Conservation (phyloP, 768 basidiomycete genomes). For the Phaeotremella fagi region DNA sequence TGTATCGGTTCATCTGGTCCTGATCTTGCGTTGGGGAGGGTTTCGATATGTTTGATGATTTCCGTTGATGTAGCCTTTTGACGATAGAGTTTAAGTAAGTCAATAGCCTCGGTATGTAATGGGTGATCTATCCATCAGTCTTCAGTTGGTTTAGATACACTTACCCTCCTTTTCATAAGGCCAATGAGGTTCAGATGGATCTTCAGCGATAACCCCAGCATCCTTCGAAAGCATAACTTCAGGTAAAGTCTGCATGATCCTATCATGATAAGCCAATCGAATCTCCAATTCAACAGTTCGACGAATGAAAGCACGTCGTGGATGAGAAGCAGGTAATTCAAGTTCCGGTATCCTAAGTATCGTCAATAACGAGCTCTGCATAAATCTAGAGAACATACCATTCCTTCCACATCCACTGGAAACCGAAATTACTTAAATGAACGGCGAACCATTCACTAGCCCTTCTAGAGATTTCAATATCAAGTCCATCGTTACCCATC, state of each 20-base stretch:
- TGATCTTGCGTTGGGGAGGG: slow-evolving; percentile 63
- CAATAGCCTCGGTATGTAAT: slow-evolving; percentile 72
- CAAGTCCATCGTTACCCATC: slow-evolving; percentile 72
- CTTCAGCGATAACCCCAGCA: slow-evolving; percentile 77
- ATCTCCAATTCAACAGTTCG: slow-evolving; percentile 83
- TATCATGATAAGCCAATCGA: slow-evolving; percentile 85
- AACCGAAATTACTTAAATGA: slow-evolving; percentile 96
- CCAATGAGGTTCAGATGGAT: slow-evolving; percentile 57
- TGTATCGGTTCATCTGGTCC: slow-evolving; percentile 64
- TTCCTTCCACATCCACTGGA: slow-evolving; percentile 99
- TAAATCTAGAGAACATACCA: slow-evolving; percentile 58
- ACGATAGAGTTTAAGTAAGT: slow-evolving; percentile 74
- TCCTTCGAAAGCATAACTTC: slow-evolving; percentile 63
- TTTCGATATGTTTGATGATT: slow-evolving; percentile 68
- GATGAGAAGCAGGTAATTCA: slow-evolving; percentile 66
- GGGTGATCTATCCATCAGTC: slow-evolving; percentile 57
- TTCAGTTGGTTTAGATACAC: slow-evolving; percentile 1
- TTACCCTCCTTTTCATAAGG: slow-evolving; percentile 36
- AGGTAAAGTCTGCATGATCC: slow-evolving; percentile 82
- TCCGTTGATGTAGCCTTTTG: slow-evolving; percentile 61
- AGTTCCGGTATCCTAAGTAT: slow-evolving; percentile 78
- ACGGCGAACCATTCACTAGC: slow-evolving; percentile 93
- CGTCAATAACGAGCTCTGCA: no score
- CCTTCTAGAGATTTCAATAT: slow-evolving; percentile 72
- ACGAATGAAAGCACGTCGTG: slow-evolving; percentile 80